Evolutionary conservation across 1,139 yeast species (phyloP).

Genomic region (Saccharomycopsis hybrid): DNA sequence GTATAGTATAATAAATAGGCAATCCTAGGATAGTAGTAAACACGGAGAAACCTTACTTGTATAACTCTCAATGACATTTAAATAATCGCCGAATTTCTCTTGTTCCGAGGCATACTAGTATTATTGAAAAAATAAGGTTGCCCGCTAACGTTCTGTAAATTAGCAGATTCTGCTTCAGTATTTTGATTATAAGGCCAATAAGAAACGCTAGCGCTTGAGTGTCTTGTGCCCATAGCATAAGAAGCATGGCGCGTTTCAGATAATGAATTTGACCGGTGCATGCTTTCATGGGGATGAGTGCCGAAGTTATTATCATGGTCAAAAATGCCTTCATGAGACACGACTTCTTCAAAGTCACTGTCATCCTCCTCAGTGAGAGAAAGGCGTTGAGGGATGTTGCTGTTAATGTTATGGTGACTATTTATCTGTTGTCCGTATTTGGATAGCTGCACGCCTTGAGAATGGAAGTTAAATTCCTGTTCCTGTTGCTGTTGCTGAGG

Average conservation of each 20-base stretch:
- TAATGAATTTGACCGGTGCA: not conserved
- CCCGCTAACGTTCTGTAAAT: not conserved
- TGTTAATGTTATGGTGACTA: not conserved
- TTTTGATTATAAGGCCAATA: not conserved
- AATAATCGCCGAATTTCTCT: too few relatives aligned
- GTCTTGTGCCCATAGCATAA: too few relatives aligned
- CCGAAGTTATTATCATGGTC: not conserved
- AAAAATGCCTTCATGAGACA: not conserved
- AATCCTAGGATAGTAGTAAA: too few relatives aligned
- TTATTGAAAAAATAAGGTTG: not conserved
- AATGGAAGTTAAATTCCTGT: too few relatives aligned
- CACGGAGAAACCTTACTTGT: too few relatives aligned
- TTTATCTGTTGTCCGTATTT: too few relatives aligned
- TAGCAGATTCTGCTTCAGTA: not conserved
- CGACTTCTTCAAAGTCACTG: conserved; percentile 1
- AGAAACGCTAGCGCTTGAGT: too few relatives aligned
- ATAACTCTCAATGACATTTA: too few relatives aligned
- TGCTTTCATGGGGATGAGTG: not conserved
- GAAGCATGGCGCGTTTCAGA: too few relatives aligned
- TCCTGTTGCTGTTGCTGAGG: not conserved
- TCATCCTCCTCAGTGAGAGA: not conserved
- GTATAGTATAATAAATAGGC: too few relatives aligned
- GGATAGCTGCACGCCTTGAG: too few relatives aligned
- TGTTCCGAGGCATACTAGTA: too few relatives aligned
- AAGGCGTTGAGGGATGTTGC: not conserved